phyloP scores from a whole-genome alignment of 129 eudicot genomes.

The Saposhnikovia divaricata region DNA sequence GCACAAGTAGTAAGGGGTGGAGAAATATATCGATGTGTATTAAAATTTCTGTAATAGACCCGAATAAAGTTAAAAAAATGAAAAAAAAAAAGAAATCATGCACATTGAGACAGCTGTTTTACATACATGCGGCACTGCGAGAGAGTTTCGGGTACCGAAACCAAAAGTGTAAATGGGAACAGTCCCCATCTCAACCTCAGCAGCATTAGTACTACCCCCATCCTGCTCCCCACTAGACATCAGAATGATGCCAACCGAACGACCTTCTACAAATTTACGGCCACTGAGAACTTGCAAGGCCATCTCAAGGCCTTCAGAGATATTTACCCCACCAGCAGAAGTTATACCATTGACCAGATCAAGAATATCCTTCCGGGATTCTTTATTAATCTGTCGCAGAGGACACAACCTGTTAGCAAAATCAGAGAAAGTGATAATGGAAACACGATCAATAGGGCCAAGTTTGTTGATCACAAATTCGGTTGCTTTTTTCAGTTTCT shows the following conservation, averaged over 20 bases:
- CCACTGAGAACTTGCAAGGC: constrained; percentile 12
- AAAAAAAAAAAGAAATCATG: too few species aligned
- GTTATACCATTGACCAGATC: neutral
- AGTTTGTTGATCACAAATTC: neutral
- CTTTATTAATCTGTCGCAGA: constrained; percentile 3
- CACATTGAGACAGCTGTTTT: neutral
- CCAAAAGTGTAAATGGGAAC: constrained; percentile 12
- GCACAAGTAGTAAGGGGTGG: too few species aligned
- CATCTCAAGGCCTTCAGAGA: neutral
- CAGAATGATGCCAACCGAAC: constrained; percentile 12
- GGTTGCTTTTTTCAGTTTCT: neutral
- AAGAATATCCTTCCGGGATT: neutral
- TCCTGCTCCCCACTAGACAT: constrained; percentile 9
- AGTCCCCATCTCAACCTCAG: neutral
- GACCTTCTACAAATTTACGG: neutral
- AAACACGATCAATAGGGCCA: neutral
- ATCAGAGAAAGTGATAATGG: neutral
- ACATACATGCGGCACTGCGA: neutral
- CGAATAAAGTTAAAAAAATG: too few species aligned
- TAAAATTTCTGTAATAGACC: too few species aligned
- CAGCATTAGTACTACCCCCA: neutral
- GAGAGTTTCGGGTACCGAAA: neutral
- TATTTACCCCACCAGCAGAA: neutral
- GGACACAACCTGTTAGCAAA: neutral
- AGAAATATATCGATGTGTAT: too few species aligned